Base-by-base conservation (phyloP, 1,139 yeast species). In the Hemisphaericaspora xylofermentans region DNA sequence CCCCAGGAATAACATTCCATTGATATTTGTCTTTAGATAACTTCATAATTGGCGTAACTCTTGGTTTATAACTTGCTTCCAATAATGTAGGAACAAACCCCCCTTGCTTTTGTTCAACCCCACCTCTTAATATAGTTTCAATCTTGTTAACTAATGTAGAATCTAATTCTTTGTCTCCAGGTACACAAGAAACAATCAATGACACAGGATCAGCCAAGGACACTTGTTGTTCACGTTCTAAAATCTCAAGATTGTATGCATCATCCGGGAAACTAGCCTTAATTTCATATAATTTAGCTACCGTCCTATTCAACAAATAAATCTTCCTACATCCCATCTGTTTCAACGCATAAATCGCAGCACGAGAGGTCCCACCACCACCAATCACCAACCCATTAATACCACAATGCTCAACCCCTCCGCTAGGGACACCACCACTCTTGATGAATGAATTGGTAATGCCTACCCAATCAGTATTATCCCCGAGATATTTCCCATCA, bases 341-440 rank as follows among this genome's bases (percentile, higher is more conserved):
- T 55, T 82, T 79, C 53, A 93, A 74, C 1, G 98, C 98, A 61
- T 78, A 91, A 18, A 88, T 80, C 1, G 98, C 98, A 32, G 98
- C 97, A 57, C 97, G 78, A 0, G 96, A 84, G 28, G 99, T 91
- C 37, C 99, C 99, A 34, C 99, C 99, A 22, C 96, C 96, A 38
- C 99, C 99, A 51, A 93, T 71, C 40, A 93, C 84, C 46, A 93
- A 69, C 33, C 89, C 94, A 43, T 74, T 70, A 15, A 71, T 62
- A 6, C 59, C 51, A 13, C 58, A 46, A 38, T 60, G 52, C 14
- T 57, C 59, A 42, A 66, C 49, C 13, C 27, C 24, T 21, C 8
- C 24, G 7, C 27, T 35, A 27, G 86, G 79, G 26, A 82, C 82
- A 9, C 93, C 41, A 26, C 29, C 29, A 44, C 74, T 72, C 45